Conservation (phyloP, 495 filamentous ascomycete species). For the Filosporella fistucella region DNA sequence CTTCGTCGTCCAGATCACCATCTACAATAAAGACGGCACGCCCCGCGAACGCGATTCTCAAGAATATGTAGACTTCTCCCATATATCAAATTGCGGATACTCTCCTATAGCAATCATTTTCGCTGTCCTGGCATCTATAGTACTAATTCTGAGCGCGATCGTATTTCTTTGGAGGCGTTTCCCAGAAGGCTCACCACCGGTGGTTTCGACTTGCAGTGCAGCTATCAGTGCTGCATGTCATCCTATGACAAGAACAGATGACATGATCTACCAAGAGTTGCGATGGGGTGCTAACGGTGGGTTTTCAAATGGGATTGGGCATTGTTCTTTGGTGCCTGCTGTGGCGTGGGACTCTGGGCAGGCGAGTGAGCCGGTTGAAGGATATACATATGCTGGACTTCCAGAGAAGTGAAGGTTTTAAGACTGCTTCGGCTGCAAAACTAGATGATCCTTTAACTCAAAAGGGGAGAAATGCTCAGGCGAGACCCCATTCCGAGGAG, state of each 20-base stretch:
- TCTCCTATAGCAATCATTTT: conserved; percentile 12
- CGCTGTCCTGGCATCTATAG: background rate
- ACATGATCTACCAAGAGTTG: conserved; percentile 3
- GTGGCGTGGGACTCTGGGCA: conserved; percentile 1
- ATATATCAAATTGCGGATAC: conserved; percentile 6
- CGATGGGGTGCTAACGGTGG: conserved; percentile 7
- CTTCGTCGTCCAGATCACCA: conserved; percentile 3
- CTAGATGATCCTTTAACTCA: no score
- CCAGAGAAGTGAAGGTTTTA: no score
- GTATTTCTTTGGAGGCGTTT: conserved; percentile 3
- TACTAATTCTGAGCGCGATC: conserved; percentile 5
- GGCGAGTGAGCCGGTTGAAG: background rate
- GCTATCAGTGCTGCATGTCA: conserved; percentile 11
- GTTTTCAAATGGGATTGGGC: conserved; percentile 10
- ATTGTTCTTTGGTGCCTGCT: conserved; percentile 7
- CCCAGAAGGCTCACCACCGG: conserved; percentile 7
- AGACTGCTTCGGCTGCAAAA: no score
- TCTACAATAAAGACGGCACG: conserved; percentile 7
- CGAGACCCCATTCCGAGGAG: no score
- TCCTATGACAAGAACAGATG: conserved; percentile 1
- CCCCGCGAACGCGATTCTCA: background rate
- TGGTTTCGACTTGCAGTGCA: conserved; percentile 9
- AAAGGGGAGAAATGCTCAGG: no score
- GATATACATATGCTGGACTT: conserved; percentile 3
- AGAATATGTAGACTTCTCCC: background rate